These are phyloP conservation scores for Cruciata laevipes DNA, from an alignment of 257 asterid genomes.

Conservation along the genomic window DNA sequence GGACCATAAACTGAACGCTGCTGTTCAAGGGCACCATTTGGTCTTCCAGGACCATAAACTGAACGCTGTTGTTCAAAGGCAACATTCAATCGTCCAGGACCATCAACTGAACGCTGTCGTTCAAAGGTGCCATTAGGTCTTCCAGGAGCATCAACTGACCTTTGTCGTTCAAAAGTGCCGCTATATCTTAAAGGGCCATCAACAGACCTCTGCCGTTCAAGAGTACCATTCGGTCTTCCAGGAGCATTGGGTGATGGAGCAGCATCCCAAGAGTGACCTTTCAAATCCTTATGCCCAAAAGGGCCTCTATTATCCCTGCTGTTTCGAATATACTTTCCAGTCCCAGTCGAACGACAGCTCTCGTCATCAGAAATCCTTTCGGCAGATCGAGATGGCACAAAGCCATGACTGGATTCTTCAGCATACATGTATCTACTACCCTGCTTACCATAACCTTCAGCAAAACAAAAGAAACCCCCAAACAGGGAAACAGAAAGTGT, in stretches of 20 bases:
- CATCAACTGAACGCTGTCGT: slow-evolving; percentile 31
- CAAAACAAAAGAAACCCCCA: slow-evolving; percentile 32
- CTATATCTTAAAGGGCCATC: neutral
- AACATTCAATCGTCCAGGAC: slow-evolving; percentile 51
- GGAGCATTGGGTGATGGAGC: slow-evolving; percentile 50
- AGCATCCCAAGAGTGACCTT: slow-evolving; percentile 52
- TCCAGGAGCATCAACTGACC: neutral
- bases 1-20: slow-evolving; percentile 34
- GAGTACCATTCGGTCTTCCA: slow-evolving; percentile 42
- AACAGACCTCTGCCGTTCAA: slow-evolving; percentile 41
- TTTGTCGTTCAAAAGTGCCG: neutral
- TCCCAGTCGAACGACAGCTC: slow-evolving; percentile 42
- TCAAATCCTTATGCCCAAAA: slow-evolving; percentile 67
- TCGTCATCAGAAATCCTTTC: slow-evolving; percentile 68
- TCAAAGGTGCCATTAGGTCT: neutral
- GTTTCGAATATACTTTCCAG: slow-evolving; percentile 54
- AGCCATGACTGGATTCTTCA: slow-evolving; percentile 63
- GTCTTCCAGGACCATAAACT: slow-evolving; percentile 54
- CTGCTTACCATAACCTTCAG: slow-evolving; percentile 98
- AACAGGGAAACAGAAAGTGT: slow-evolving; percentile 14
- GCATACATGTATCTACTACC: slow-evolving; percentile 74
- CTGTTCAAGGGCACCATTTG: slow-evolving; percentile 32
- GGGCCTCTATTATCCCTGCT: slow-evolving; percentile 64
- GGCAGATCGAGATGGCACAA: slow-evolving; percentile 56
- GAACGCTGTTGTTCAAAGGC: slow-evolving; percentile 16